These are phyloP conservation scores for Cordyceps militaris DNA, from an alignment of 2,329 filamentous ascomycete genomes.

Conservation along the genomic window DNA sequence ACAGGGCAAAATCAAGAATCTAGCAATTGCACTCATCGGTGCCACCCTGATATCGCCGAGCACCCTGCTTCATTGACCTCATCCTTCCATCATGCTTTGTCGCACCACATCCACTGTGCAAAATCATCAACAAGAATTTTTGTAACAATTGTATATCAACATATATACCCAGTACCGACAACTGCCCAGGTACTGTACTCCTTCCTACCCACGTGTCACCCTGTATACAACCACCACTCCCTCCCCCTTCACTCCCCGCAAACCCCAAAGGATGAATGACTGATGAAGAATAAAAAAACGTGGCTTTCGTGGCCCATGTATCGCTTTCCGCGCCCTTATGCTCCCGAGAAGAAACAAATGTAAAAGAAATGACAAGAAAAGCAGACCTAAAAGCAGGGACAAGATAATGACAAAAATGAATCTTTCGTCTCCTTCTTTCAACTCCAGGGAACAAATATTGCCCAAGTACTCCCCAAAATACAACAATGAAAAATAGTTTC, in stretches of 20 bases:
- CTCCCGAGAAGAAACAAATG: neutral
- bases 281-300: neutral
- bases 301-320: neutral
- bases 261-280: neutral
- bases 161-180: neutral
- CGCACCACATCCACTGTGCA: neutral
- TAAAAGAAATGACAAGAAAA: neutral
- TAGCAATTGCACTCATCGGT: neutral
- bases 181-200: neutral
- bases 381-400: neutral
- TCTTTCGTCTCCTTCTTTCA: neutral
- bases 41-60: neutral
- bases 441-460: neutral
- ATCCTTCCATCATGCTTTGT: neutral
- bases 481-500: neutral
- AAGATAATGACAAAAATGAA: neutral
- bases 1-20: neutral
- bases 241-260: neutral
- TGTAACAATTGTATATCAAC: conserved; percentile 1
- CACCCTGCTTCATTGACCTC: neutral
- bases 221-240: conserved; percentile 2
- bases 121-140: neutral
- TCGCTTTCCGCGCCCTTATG: neutral
- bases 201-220: neutral
- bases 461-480: neutral